Percentiles rank a stretch among this genome's conserved stretches.
Conservation (phyloP, 1,284 basidiomycete species). For the Sanghuangporus weigelae region DNA sequence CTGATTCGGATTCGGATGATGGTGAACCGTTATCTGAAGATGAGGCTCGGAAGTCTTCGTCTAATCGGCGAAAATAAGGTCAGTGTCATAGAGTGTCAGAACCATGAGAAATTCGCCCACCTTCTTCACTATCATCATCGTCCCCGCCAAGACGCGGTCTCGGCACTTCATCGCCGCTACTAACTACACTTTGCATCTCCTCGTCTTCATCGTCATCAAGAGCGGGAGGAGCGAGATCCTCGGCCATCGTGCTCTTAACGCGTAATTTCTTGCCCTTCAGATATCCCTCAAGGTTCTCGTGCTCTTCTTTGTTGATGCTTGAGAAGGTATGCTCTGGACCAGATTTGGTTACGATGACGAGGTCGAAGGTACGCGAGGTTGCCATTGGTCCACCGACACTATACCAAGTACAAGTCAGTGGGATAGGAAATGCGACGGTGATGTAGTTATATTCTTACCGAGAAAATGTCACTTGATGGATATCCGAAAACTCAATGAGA, state of each 20-base stretch:
- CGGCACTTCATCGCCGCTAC: constrained; percentile 60
- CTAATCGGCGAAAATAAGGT: constrained; percentile 26
- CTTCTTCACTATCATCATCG: constrained; percentile 80
- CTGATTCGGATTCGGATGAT: constrained; percentile 60
- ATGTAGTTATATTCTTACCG: constrained; percentile 41
- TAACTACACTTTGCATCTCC: constrained; percentile 76
- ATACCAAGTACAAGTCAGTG: not conserved
- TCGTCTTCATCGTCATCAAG: constrained; percentile 79
- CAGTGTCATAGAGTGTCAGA: not conserved
- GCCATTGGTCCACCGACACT: constrained; percentile 86
- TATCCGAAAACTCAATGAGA: constrained; percentile 87
- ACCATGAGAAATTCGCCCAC: constrained; percentile 37
- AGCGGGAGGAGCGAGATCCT: constrained; percentile 70
- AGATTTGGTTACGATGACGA: constrained; percentile 83
- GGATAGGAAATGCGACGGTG: not conserved
- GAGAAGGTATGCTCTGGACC: constrained; percentile 87
- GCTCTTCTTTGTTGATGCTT: constrained; percentile 94
- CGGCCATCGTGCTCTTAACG: constrained; percentile 96
- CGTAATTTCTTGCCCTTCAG: constrained; percentile 88
- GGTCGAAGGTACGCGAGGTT: constrained; percentile 91
- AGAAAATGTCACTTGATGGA: constrained; percentile 90
- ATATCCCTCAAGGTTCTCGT: constrained; percentile 81
- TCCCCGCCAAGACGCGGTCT: constrained; percentile 53
- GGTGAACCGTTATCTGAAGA: constrained; percentile 83
- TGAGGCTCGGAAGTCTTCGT: constrained; percentile 88